Evolutionary conservation across 257 asterid genomes (phyloP).

Genomic region (Petunia axillaris): DNA sequence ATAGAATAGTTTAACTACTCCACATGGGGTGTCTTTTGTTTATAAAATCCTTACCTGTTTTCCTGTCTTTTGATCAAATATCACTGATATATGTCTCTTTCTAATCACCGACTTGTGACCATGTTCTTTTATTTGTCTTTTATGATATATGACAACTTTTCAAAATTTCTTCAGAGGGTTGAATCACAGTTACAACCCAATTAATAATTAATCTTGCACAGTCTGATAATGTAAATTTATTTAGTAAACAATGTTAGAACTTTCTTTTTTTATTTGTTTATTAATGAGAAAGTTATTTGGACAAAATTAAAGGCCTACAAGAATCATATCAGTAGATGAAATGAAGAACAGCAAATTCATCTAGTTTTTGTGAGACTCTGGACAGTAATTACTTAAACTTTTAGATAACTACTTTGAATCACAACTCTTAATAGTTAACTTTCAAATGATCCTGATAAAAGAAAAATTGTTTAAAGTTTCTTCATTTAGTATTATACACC

Average conservation of each 20-base stretch:
- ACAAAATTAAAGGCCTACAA: too few relatives aligned
- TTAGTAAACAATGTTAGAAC: too few relatives aligned
- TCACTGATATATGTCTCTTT: slow-evolving; percentile 24
- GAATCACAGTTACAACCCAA: too few relatives aligned
- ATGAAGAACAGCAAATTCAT: neutral
- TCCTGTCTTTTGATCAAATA: slow-evolving; percentile 31
- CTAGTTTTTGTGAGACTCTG: neutral
- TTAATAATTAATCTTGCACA: neutral
- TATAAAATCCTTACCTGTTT: slow-evolving; percentile 35
- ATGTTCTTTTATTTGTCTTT: slow-evolving; percentile 14
- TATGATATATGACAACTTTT: neutral
- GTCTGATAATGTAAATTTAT: neutral
- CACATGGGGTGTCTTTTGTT: slow-evolving; percentile 50
- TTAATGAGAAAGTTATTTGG: too few relatives aligned
- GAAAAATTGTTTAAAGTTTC: neutral
- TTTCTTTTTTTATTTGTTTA: too few relatives aligned
- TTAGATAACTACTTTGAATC: neutral
- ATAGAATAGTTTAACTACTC: slow-evolving; percentile 31
- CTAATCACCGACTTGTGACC: slow-evolving; percentile 28
- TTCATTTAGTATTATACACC: neutral
- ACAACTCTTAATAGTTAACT: neutral
- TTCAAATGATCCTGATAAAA: neutral
- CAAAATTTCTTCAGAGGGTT: too few relatives aligned
- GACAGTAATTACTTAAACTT: neutral
- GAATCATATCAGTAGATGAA: too few relatives aligned